phyloP scores from a whole-genome alignment of 257 asterid species.

The Primulina eburnea region DNA sequence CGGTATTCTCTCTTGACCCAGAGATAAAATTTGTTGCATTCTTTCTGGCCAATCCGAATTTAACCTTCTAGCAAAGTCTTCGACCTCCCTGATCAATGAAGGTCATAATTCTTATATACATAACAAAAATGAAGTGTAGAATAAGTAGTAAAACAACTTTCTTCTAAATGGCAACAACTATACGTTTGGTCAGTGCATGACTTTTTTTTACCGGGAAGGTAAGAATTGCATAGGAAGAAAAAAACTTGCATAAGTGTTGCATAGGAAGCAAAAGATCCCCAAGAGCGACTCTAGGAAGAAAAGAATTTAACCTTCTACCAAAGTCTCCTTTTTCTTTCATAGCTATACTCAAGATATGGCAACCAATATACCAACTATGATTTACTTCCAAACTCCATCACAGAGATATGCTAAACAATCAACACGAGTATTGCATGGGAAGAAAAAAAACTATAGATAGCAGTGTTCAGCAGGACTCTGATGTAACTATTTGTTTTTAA shows the following conservation, averaged over 20 bases:
- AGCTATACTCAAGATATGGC: background rate
- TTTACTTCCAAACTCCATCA: slow-evolving; percentile 4
- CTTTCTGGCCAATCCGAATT: slow-evolving; percentile 92
- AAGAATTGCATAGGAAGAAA: no score
- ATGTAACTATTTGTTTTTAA: background rate
- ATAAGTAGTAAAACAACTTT: background rate
- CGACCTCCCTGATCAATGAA: slow-evolving; percentile 79
- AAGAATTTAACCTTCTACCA: no score
- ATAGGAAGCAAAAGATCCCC: no score
- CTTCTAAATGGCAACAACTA: background rate
- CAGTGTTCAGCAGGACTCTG: background rate
- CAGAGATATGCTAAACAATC: background rate
- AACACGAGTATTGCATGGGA: background rate
- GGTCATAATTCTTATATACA: no score
- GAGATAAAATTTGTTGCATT: slow-evolving; percentile 76
- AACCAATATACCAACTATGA: background rate
- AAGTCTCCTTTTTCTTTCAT: background rate
- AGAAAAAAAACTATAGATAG: background rate
- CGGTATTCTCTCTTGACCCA: slow-evolving; percentile 70
- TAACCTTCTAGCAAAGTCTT: slow-evolving; percentile 90
- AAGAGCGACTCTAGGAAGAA: no score
- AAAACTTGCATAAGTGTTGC: no score
- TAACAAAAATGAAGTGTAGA: background rate
- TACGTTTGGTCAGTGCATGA: background rate
- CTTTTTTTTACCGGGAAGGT: background rate